These are phyloP conservation scores for Arabidopsis suecica DNA, from an alignment of 345 rosid species.

Conservation along the genomic window DNA sequence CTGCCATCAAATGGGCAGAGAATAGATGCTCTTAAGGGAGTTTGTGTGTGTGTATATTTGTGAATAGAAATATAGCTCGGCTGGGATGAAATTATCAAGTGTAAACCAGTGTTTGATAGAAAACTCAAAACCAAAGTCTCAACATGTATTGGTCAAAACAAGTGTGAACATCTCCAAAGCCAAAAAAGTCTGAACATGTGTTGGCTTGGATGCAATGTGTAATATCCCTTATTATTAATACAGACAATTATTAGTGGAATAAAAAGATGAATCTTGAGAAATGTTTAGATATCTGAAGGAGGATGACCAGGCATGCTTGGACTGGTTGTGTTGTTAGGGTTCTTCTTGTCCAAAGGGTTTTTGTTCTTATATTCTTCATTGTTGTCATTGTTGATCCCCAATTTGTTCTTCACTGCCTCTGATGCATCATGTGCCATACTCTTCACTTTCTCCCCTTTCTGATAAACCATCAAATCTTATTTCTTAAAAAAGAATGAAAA, in stretches of 20 bases:
- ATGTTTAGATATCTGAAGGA: conserved; percentile 40
- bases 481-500: background rate
- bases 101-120: conserved; percentile 3
- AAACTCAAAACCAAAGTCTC: background rate
- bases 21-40: conserved; percentile 18
- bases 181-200: conserved; percentile 12
- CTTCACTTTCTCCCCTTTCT: conserved; percentile 60
- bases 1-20: conserved; percentile 61
- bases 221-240: conserved; percentile 19
- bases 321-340: conserved; percentile 43
- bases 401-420: conserved; percentile 54
- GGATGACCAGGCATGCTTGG: conserved; percentile 48
- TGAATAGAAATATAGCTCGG: conserved; percentile 8
- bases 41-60: conserved; percentile 21
- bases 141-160: conserved; percentile 22
- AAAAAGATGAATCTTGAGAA: conserved; percentile 8
- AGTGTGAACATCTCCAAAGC: conserved; percentile 35
- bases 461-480: conserved; percentile 8
- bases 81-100: background rate
- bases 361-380: conserved; percentile 35
- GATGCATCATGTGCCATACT: conserved; percentile 58
- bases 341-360: conserved; percentile 43
- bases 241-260: conserved; percentile 35
- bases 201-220: conserved; percentile 18
- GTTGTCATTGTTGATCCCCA: conserved; percentile 46